phyloP scores from a whole-genome alignment of 495 filamentous ascomycete species.

The Cenococcum geophilum region DNA sequence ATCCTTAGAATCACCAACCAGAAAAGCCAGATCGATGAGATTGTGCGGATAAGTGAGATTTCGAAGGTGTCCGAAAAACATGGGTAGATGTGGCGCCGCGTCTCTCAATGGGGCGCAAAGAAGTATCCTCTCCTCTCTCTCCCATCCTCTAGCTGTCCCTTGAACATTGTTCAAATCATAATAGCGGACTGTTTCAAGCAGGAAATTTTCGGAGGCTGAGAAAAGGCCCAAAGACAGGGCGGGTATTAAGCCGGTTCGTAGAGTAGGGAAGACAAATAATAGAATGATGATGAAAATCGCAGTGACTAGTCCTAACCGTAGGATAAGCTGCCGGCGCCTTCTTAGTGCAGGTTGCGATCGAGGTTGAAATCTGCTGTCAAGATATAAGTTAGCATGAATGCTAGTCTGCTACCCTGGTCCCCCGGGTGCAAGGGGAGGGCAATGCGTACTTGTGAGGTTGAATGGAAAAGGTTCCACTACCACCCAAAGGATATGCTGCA shows the following conservation, averaged over 20 bases:
- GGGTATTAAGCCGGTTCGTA: slow-evolving; percentile 60
- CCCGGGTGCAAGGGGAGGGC: no score
- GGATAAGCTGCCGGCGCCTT: slow-evolving; percentile 60
- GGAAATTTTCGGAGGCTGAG: slow-evolving; percentile 60
- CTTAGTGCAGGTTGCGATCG: slow-evolving; percentile 68
- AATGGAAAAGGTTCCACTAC: slow-evolving; percentile 67
- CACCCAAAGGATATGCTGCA: slow-evolving; percentile 54
- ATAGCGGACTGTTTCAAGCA: slow-evolving; percentile 89
- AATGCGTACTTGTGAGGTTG: slow-evolving; percentile 74
- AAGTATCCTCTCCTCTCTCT: slow-evolving; percentile 87
- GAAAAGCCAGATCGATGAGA: slow-evolving; percentile 90
- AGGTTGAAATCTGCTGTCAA: slow-evolving; percentile 69
- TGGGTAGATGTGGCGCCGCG: slow-evolving; percentile 84
- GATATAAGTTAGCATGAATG: slow-evolving; percentile 25
- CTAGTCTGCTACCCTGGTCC: slow-evolving; percentile 10
- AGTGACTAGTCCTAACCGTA: slow-evolving; percentile 53
- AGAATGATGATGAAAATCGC: slow-evolving; percentile 56
- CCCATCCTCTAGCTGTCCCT: slow-evolving; percentile 86
- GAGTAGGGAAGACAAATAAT: slow-evolving; percentile 62
- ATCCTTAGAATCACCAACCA: slow-evolving; percentile 97
- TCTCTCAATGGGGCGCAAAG: slow-evolving; percentile 94
- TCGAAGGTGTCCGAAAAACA: slow-evolving; percentile 95
- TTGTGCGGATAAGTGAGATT: slow-evolving; percentile 98
- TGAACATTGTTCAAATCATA: slow-evolving; percentile 91
- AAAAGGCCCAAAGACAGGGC: slow-evolving; percentile 65